These are phyloP conservation scores for Coemansia sp. DNA, from an alignment of 192 early-diverging fungal genomes.

Conservation along the genomic window DNA sequence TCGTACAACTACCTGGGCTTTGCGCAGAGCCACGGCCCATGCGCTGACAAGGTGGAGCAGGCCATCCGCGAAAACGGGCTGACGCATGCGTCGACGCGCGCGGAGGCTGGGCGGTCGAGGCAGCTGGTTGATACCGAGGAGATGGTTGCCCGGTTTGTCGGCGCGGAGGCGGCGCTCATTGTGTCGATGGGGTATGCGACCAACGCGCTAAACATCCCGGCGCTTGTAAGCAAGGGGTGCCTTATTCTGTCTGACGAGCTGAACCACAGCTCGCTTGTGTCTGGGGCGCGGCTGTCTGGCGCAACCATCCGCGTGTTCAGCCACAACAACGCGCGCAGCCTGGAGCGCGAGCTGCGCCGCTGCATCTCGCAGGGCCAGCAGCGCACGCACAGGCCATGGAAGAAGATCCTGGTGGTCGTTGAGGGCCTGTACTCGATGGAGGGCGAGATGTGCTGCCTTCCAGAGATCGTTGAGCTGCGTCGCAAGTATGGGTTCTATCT, in stretches of 20 bases:
- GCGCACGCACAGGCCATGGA: constrained; percentile 97
- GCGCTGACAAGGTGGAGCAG: constrained; percentile 89
- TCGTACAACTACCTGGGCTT: constrained; percentile 99
- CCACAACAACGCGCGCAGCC: constrained; percentile 83
- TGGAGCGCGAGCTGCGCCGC: constrained; percentile 79
- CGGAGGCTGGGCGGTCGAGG: constrained; percentile 69
- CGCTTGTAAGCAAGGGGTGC: constrained; percentile 78
- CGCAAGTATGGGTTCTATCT: constrained; percentile 94
- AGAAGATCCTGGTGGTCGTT: constrained; percentile 95
- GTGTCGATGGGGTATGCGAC: constrained; percentile 97
- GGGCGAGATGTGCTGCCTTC: constrained; percentile 85
- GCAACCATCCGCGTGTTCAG: constrained; percentile 90
- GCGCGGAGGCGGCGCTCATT: constrained; percentile 81
- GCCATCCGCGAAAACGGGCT: constrained; percentile 73
- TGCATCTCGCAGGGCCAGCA: constrained; percentile 95
- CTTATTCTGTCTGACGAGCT: constrained; percentile 94
- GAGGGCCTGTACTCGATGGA: constrained; percentile 99
- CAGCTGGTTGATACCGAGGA: constrained; percentile 79
- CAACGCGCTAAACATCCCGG: constrained; percentile 91
- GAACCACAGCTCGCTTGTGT: constrained; percentile 92
- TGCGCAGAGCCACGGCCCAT: constrained; percentile 88
- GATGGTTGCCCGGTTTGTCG: constrained; percentile 86
- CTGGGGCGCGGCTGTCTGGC: constrained; percentile 89
- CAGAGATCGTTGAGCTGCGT: constrained; percentile 84
- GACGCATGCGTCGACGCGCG: constrained; percentile 61